Evolutionary conservation across 148 eudicot species (phyloP).

Genomic region (Salicornia ramosissima): DNA sequence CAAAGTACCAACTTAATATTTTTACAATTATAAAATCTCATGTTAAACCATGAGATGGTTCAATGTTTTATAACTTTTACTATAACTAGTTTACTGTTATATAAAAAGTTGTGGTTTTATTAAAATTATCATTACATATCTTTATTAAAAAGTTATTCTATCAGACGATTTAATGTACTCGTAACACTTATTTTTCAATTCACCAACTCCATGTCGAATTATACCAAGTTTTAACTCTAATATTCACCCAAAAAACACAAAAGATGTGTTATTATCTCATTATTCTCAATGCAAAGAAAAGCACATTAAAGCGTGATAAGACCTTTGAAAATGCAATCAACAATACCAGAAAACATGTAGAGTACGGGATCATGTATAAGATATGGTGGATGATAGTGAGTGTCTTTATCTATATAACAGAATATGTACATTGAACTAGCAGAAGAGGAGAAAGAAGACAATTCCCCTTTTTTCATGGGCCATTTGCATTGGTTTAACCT

Average conservation of each 20-base stretch:
- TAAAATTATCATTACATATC: too few species aligned
- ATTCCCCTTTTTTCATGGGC: slow-evolving; percentile 14
- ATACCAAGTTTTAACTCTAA: too few species aligned
- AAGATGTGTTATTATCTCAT: background rate
- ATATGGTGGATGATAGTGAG: slow-evolving; percentile 24
- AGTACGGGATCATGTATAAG: background rate
- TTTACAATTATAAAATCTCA: too few species aligned
- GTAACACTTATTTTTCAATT: too few species aligned
- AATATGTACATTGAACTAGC: slow-evolving; percentile 21
- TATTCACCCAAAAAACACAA: background rate
- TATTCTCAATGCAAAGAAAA: background rate
- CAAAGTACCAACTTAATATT: too few species aligned
- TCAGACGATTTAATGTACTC: too few species aligned
- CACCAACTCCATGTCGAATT: too few species aligned
- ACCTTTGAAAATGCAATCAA: slow-evolving; percentile 4
- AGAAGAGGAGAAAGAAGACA: background rate
- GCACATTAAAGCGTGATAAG: slow-evolving; percentile 14
- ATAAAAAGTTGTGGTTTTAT: too few species aligned
- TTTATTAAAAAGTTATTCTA: too few species aligned
- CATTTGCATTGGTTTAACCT: slow-evolving; percentile 6
- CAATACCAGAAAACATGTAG: slow-evolving; percentile 9
- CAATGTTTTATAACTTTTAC: too few species aligned
- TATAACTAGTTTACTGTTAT: too few species aligned
- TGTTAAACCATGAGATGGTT: too few species aligned
- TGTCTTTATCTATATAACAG: slow-evolving; percentile 23